Evolutionary conservation across 345 rosid species (phyloP), one percentile per base, ranked within the genome.

Genomic region (Euphorbia lathyris): DNA sequence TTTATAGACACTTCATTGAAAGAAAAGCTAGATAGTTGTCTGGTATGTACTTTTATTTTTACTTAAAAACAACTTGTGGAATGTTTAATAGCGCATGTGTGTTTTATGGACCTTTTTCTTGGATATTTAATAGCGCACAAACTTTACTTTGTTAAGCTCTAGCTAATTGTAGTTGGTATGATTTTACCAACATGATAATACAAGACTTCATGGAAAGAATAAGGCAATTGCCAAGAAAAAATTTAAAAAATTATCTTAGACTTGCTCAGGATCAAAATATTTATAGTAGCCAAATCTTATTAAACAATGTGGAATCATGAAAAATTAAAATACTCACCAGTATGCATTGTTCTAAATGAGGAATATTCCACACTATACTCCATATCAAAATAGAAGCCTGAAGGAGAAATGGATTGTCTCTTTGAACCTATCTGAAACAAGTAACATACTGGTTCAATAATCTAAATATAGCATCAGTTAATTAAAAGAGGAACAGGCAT

Each of bases 321-420:
- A 27, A 51, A 16, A 27, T 19, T 11, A 66, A 66, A 26, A 13
- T 45, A 77, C 90, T 79, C 79, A 94, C 98, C 76, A 34, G 71
- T 73, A 63, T 36, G 71, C 81, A 89, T 69, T 57, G 82, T 81
- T 68, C 74, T 86, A 80, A 94, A 94, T 74, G 96, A 88, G 65
- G 98, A 91, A 80, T 91, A 93, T 47, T 91, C 97, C 84, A 93
- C 85, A 52, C 87, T 85, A 56, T 93, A 93, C 74, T 91, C 96
- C 98, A 88, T 93, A 64, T 91, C 98, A 80, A 83, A 93, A 74
- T 89, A 93, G 82, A 82, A 91, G 81, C 82, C 87, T 66, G 83
- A 83, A 58, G 40, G 25, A 65, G 78, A 72, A 59, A 65, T 68
- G 58, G 76, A 67, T 13, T 63, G 73, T 48, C 83, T 83, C 70